Evolutionary conservation across 2,329 filamentous ascomycete genomes (phyloP), one percentile per base, ranked within the genome.

Genomic region (Fusarium sp.): DNA sequence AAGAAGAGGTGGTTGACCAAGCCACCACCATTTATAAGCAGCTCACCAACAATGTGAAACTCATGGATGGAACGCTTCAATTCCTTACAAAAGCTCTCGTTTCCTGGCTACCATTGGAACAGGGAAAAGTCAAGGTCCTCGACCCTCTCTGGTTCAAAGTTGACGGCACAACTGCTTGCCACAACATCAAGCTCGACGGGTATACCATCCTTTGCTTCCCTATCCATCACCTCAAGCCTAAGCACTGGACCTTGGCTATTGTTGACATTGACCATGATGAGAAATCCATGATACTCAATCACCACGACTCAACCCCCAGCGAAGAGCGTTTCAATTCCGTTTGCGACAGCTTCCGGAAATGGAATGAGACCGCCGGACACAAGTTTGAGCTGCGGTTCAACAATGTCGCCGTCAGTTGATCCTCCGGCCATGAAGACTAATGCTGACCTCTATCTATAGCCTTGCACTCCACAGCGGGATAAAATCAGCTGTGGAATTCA

Each of bases 111-210:
- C 35, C n/a, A 9, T 7, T 24, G 5, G 30, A 39, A 0, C n/a
- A 45, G 5, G n/a, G 22, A 10, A 45, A 38, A 6, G 36, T 54
- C 3, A 53, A 53, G 5, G 5, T 66, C 5, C 44, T 53, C 15
- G 17, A 66, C 17, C 69, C 69, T 11, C 47, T 72, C 14, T 72
- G 69, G 69, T 51, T 72, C 28, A 36, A 41, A 6, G 20, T n/a
- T 9, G 32, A 41, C 26, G 51, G 51, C 2, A 39, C 51, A 17
- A 55, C 24, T 26, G 36, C 20, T 53, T 18, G 30, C 13, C 10
- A n/a, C n/a, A 26, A 20, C 6, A 32, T 35, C 6, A 41, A 32
- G 5, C 22, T 71, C 5, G 45, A 65, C 1, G 14, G 18, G 3
- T 18, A 30, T 26, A 44, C 20, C 8, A 38, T 48, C 10, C 20